Conservation (phyloP, 108 stramenopile genomes). For the Nitzschia sp. region DNA sequence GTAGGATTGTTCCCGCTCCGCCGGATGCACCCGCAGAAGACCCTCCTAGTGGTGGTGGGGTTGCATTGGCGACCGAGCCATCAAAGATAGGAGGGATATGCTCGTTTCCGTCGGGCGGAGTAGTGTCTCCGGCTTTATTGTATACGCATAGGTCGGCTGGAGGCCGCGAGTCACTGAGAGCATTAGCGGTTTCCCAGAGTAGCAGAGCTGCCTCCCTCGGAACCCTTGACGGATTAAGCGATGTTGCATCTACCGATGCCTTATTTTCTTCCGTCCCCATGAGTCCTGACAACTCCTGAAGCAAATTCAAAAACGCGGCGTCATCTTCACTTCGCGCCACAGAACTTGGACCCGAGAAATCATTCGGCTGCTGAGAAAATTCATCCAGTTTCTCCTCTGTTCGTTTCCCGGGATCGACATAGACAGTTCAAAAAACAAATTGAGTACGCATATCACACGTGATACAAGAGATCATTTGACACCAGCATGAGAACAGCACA, state of each 20-base stretch:
- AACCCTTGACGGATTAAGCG: constrained; percentile 19
- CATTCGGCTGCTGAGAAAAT: constrained; percentile 24
- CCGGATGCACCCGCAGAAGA: constrained; percentile 44
- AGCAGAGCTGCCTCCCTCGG: constrained; percentile 43
- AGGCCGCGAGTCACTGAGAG: constrained; percentile 62
- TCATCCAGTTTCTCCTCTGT: constrained; percentile 51
- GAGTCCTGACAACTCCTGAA: constrained; percentile 19
- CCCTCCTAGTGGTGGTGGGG: constrained; percentile 53
- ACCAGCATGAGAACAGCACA: no score
- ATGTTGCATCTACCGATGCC: background rate
- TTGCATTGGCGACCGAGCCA: constrained; percentile 75
- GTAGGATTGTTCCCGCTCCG: constrained; percentile 72
- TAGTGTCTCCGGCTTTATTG: constrained; percentile 26
- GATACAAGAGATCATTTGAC: no score
- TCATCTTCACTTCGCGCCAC: constrained; percentile 4
- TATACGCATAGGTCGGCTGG: constrained; percentile 61
- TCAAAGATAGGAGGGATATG: constrained; percentile 66
- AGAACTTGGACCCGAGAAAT: constrained; percentile 2
- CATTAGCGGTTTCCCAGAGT: constrained; percentile 62
- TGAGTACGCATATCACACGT: no score
- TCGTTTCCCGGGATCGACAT: background rate
- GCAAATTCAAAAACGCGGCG: constrained; percentile 14
- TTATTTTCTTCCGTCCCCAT: constrained; percentile 3
- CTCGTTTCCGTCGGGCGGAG: constrained; percentile 8
- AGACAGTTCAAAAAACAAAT: background rate